These are phyloP conservation scores for Fusarium tupiense DNA, from an alignment of 2,329 filamentous ascomycete species.

Conservation along the genomic window DNA sequence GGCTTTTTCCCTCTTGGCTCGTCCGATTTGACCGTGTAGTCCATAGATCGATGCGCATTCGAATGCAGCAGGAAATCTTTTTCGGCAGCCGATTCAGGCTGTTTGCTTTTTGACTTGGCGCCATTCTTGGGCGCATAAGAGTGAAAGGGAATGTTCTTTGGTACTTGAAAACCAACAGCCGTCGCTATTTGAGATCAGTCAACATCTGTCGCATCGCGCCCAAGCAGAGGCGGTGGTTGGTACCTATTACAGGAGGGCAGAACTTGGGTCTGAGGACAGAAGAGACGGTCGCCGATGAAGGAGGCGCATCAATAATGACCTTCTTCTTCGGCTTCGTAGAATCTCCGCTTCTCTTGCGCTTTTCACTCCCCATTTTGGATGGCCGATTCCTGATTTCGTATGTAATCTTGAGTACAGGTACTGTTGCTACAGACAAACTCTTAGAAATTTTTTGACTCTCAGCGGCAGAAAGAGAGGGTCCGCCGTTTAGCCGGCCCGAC, in stretches of 20 bases:
- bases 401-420: not conserved
- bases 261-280: constrained; percentile 56
- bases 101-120: constrained; percentile 48
- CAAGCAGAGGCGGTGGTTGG: not conserved
- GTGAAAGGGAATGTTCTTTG: constrained; percentile 55
- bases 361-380: constrained; percentile 51
- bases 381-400: constrained; percentile 8
- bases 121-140: constrained; percentile 57
- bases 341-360: constrained; percentile 63
- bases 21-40: constrained; percentile 68
- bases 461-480: constrained; percentile 39
- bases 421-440: constrained; percentile 26
- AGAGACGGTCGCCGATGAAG: constrained; percentile 56
- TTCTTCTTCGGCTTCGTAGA: constrained; percentile 60
- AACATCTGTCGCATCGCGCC: not conserved
- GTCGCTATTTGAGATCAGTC: constrained; percentile 46
- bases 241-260: constrained; percentile 66
- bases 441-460: constrained; percentile 41
- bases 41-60: constrained; percentile 63
- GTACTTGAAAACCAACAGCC: constrained; percentile 50
- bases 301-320: constrained; percentile 57
- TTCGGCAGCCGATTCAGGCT: constrained; percentile 52
- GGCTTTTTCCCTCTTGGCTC: constrained; percentile 44
- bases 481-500: constrained; percentile 39
- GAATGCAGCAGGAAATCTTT: constrained; percentile 68